Evolutionary conservation across 371 early-diverging fungal species (phyloP).

Genomic region (Haplosporangium sp.): DNA sequence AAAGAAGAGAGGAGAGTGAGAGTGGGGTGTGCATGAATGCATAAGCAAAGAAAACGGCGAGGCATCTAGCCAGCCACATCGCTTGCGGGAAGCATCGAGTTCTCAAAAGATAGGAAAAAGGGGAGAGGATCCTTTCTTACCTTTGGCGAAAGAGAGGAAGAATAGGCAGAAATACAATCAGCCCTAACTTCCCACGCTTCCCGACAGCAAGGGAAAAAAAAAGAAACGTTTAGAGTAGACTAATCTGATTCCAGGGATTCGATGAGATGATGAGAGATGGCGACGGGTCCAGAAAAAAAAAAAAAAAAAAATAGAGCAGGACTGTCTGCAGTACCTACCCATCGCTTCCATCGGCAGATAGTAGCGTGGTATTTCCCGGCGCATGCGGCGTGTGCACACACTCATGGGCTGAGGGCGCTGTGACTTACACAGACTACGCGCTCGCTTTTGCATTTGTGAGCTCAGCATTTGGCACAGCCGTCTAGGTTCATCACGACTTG

Average conservation of each 20-base stretch:
- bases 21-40: not conserved
- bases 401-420: too few species aligned
- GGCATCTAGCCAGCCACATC: not conserved
- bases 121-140: not conserved
- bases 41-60: not conserved
- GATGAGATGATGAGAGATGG: not conserved
- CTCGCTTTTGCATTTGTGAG: too few species aligned
- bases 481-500: too few species aligned
- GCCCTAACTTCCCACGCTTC: too few species aligned
- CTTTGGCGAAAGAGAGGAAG: not conserved
- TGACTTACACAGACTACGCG: too few species aligned
- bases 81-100: not conserved
- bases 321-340: not conserved
- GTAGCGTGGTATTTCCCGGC: not conserved
- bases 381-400: too few species aligned
- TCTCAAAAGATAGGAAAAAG: not conserved
- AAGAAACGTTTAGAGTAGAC: too few species aligned
- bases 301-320: not conserved
- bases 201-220: not conserved
- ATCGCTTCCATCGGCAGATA: not conserved
- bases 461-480: too few species aligned
- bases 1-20: not conserved
- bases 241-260: too few species aligned
- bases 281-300: not conserved
- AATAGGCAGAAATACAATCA: not conserved